Conservation (phyloP, 352 stramenopile genomes). For the Globisporangium paddicum region DNA sequence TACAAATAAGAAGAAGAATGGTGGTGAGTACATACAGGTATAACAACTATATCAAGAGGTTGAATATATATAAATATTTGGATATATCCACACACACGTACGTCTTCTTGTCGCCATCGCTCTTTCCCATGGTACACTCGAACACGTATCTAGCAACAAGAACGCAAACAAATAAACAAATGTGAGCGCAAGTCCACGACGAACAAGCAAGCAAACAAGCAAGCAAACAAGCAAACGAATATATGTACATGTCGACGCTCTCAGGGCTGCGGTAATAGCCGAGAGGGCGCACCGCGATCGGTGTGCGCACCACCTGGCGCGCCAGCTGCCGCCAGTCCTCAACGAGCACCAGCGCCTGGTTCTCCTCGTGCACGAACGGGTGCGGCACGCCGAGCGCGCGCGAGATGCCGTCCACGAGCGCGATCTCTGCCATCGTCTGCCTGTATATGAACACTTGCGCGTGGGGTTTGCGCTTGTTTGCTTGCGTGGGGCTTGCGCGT, state of each 20-base stretch:
- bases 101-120: conserved; percentile 32
- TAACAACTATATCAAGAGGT: too few relatives aligned
- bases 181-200: not conserved
- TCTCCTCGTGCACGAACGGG: conserved; percentile 58
- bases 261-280: conserved; percentile 81
- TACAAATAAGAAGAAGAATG: too few relatives aligned
- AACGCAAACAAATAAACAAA: not conserved
- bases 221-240: not conserved
- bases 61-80: not conserved
- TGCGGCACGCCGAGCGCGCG: conserved; percentile 51
- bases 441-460: not conserved
- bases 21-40: too few relatives aligned
- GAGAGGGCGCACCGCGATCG: conserved; percentile 50
- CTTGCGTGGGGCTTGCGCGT: not conserved
- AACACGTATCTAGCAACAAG: conserved; percentile 65
- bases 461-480: not conserved
- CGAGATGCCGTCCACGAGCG: conserved; percentile 46
- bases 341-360: conserved; percentile 52
- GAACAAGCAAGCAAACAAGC: not conserved
- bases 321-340: conserved; percentile 63
- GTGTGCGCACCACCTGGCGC: conserved; percentile 35
- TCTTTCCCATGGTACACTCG: conserved; percentile 46
- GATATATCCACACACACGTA: conserved; percentile 14
- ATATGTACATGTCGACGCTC: conserved; percentile 67
- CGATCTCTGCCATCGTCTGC: conserved; percentile 1